Evolutionary conservation across 805 yeast species (phyloP).

Genomic region (Starmerella roubikii): DNA sequence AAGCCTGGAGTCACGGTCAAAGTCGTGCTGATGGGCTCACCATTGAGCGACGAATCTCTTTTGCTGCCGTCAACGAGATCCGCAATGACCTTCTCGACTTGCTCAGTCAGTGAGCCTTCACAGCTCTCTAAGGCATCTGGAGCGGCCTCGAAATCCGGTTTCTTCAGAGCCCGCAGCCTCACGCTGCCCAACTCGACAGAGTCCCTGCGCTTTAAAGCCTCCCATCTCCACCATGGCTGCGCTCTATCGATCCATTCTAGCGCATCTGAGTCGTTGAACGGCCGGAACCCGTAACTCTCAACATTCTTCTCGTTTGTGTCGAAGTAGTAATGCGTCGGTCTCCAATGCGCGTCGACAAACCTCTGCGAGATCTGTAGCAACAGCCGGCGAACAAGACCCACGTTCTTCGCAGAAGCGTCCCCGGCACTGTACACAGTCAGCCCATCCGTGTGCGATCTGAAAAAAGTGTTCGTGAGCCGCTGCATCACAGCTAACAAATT

Average conservation of each 20-base stretch:
- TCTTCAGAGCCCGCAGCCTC: not conserved
- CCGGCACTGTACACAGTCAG: slow-evolving; percentile 15
- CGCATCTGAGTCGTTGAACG: slow-evolving; percentile 19
- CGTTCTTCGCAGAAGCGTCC: slow-evolving; percentile 4
- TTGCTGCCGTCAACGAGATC: not conserved
- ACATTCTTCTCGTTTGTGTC: slow-evolving; percentile 12
- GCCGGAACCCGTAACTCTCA: slow-evolving; percentile 5
- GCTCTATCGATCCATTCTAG: slow-evolving; percentile 23
- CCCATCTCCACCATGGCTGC: slow-evolving; percentile 20
- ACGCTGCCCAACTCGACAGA: not conserved
- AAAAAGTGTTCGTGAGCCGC: slow-evolving; percentile 22
- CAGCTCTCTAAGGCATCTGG: not conserved
- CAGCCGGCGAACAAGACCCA: slow-evolving; percentile 17
- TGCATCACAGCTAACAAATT: slow-evolving; percentile 19
- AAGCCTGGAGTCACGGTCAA: slow-evolving; percentile 25
- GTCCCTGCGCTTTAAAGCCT: slow-evolving; percentile 3
- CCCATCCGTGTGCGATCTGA: slow-evolving; percentile 9
- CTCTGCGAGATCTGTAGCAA: slow-evolving; percentile 12
- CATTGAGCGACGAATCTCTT: not conserved
- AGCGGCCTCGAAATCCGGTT: not conserved
- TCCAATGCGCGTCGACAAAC: slow-evolving; percentile 7
- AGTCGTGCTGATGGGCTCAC: slow-evolving; percentile 11
- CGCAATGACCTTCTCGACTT: not conserved
- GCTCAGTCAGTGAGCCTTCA: not conserved
- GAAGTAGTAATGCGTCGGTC: slow-evolving; percentile 9